Conservation (phyloP, 768 basidiomycete genomes). For the Gyrodon lividus region DNA sequence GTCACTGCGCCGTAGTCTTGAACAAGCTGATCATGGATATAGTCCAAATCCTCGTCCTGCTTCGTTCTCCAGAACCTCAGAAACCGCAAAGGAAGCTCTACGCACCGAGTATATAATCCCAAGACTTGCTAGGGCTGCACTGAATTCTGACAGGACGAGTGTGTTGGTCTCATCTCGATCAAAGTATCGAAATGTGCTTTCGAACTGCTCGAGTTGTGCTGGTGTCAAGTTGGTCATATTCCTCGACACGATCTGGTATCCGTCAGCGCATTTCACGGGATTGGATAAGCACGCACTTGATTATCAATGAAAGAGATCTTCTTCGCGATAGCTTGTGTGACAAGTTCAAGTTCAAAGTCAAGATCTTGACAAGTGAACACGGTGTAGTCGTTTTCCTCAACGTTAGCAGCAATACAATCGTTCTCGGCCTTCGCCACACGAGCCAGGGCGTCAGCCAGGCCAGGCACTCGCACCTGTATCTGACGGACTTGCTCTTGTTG, state of each 20-base stretch:
- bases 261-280: slow-evolving; percentile 11
- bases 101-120: slow-evolving; percentile 88
- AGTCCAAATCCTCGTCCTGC: slow-evolving; percentile 84
- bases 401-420: slow-evolving; percentile 82
- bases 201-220: slow-evolving; percentile 94
- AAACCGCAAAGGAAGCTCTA: background rate
- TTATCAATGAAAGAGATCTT: slow-evolving; percentile 97
- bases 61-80: slow-evolving; percentile 1
- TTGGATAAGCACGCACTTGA: slow-evolving; percentile 53
- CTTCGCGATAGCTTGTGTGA: slow-evolving; percentile 78
- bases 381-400: slow-evolving; percentile 97
- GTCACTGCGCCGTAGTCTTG: slow-evolving; percentile 85
- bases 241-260: slow-evolving; percentile 79
- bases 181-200: slow-evolving; percentile 96
- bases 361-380: slow-evolving; percentile 88
- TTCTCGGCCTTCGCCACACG: slow-evolving; percentile 64
- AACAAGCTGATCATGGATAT: slow-evolving; percentile 77
- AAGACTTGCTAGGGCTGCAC: slow-evolving; percentile 91
- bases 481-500: slow-evolving; percentile 69
- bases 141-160: slow-evolving; percentile 79
- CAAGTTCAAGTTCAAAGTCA: slow-evolving; percentile 82
- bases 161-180: slow-evolving; percentile 93
- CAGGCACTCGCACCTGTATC: slow-evolving; percentile 67
- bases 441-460: slow-evolving; percentile 55
- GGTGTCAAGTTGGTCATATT: slow-evolving; percentile 95